Percentiles rank a stretch among this genome's conserved stretches.
phyloP scores from a whole-genome alignment of 1,139 yeast genomes.

The Suhomyces taliae region DNA sequence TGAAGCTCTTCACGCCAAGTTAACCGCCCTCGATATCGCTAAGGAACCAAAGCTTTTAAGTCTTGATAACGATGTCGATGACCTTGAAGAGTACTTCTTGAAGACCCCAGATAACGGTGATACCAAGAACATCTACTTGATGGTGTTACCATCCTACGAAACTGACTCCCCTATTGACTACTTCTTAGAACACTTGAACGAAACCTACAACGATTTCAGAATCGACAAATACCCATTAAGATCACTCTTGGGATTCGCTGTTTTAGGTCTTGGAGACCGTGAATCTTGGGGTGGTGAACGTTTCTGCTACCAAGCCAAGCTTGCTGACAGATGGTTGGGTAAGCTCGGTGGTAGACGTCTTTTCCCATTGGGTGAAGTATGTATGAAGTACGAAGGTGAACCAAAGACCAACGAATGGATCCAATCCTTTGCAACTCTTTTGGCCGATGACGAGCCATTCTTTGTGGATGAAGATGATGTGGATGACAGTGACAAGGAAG shows the following conservation, averaged over 20 bases:
- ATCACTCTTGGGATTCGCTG: constrained; percentile 73
- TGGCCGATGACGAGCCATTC: constrained; percentile 69
- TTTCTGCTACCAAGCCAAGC: constrained; percentile 83
- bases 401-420: constrained; percentile 66
- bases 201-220: constrained; percentile 81
- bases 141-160: constrained; percentile 88
- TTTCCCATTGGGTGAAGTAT: constrained; percentile 82
- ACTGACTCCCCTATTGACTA: constrained; percentile 91
- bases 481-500: constrained; percentile 42
- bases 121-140: constrained; percentile 55
- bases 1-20: constrained; percentile 39
- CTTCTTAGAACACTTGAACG: constrained; percentile 76
- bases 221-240: constrained; percentile 78
- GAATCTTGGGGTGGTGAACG: constrained; percentile 79
- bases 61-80: constrained; percentile 79
- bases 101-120: constrained; percentile 50
- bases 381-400: constrained; percentile 73
- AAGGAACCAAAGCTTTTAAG: constrained; percentile 58
- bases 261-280: constrained; percentile 83
- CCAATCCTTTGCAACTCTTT: constrained; percentile 54
- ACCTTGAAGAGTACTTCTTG: constrained; percentile 78
- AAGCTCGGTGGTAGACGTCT: constrained; percentile 83
- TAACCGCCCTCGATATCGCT: constrained; percentile 30
- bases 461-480: constrained; percentile 41
- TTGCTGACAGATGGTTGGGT: constrained; percentile 74